phyloP scores from a whole-genome alignment of 169 alveolate species.

The Neospora caninum region DNA sequence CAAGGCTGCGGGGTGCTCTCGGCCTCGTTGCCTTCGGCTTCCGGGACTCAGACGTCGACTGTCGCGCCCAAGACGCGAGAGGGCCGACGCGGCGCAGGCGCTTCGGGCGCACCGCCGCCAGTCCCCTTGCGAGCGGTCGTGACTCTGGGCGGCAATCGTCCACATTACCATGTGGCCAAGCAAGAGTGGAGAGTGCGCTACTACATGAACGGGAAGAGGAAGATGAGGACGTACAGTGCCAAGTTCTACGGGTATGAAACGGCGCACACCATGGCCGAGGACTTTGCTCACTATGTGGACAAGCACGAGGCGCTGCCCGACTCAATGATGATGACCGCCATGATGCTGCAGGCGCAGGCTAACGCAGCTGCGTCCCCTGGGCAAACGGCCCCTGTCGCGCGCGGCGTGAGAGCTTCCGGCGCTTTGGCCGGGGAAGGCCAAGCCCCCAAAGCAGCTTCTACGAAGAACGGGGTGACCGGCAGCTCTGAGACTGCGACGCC shows the following conservation, averaged over 20 bases:
- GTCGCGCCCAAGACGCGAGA: neutral
- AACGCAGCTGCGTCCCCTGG: neutral
- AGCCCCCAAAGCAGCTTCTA: too few relatives aligned
- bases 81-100: neutral
- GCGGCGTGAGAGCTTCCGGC: neutral
- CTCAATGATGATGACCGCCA: constrained; percentile 19
- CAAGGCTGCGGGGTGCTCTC: too few relatives aligned
- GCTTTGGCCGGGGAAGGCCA: neutral
- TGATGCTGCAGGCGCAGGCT: constrained; percentile 37
- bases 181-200: constrained; percentile 62
- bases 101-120: neutral
- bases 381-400: neutral
- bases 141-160: constrained; percentile 45
- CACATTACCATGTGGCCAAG: constrained; percentile 57
- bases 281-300: constrained; percentile 48
- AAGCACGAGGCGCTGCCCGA: constrained; percentile 44
- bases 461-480: too few relatives aligned
- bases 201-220: constrained; percentile 44
- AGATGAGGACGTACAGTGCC: constrained; percentile 57
- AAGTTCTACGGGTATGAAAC: constrained; percentile 45
- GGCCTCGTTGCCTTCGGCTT: neutral
- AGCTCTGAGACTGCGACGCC: neutral
- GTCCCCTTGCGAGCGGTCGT: constrained; percentile 6
- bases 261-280: constrained; percentile 39
- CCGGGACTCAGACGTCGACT: neutral